phyloP scores from a whole-genome alignment of 345 rosid species.

The Citrus hindsii region DNA sequence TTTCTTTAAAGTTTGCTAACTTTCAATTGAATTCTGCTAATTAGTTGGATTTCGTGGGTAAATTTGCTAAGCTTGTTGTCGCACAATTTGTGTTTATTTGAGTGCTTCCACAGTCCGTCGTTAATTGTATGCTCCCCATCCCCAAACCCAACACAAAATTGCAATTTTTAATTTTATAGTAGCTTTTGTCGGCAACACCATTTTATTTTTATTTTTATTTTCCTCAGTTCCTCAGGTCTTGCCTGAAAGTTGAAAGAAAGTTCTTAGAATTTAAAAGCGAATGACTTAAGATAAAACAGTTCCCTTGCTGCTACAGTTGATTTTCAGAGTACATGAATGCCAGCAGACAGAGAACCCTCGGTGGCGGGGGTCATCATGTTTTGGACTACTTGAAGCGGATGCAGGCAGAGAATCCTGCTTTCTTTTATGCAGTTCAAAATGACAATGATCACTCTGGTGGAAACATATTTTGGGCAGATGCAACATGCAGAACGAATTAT shows the following conservation, averaged over 20 bases:
- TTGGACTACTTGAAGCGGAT: slow-evolving; percentile 60
- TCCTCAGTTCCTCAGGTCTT: background rate
- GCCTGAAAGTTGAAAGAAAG: background rate
- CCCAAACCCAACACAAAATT: background rate
- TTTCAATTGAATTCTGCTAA: background rate
- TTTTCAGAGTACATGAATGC: slow-evolving; percentile 27
- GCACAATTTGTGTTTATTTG: background rate
- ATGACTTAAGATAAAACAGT: background rate
- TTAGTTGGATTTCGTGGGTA: background rate
- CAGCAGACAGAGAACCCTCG: slow-evolving; percentile 44
- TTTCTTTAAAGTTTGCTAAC: background rate
- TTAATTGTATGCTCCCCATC: background rate
- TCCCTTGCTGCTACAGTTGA: slow-evolving; percentile 10
- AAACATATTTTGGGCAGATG: slow-evolving; percentile 73
- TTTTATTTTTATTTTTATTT: background rate
- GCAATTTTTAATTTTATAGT: background rate
- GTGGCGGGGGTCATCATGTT: slow-evolving; percentile 53
- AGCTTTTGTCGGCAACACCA: background rate
- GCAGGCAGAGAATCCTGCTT: slow-evolving; percentile 59
- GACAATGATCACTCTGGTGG: slow-evolving; percentile 36
- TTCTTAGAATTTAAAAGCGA: background rate
- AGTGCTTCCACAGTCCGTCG: background rate
- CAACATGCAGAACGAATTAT: slow-evolving; percentile 51
- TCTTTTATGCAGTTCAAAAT: slow-evolving; percentile 56
- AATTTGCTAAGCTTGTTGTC: background rate